Base-by-base conservation (phyloP, 2,329 filamentous ascomycete species). In the Phialocephala subalpina region DNA sequence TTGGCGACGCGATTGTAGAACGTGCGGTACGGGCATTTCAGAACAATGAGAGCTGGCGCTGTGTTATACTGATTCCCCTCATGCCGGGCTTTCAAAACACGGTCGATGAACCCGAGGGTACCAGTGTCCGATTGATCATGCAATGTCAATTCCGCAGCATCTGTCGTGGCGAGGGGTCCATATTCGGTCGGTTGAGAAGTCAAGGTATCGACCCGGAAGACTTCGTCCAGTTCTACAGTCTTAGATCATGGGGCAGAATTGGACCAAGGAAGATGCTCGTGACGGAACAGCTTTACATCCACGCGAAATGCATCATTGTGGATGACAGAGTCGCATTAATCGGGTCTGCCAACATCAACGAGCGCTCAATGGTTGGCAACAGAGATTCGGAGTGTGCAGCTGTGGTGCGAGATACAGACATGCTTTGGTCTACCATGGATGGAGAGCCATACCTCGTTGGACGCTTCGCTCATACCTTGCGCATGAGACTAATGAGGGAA, bases 61-160 rank as follows among this genome's bases (percentile, higher is more conserved):
- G 92, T 45, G 90, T 94, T 67, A 91, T 98, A 69, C 80, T 98
- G 68, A 97, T 99, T 66, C 96, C 96, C 1, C 84, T 99, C 36
- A 97, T 99, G 89, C 96, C 96, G n/a, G 96, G 96, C 1, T 99
- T 98, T 80, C 94, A 98, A 79, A 97, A 97, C 75, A 97, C 94
- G 0, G 95, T 99, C 22, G 94, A 97, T 72, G 90, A 93, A 70
- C 92, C 96, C 73, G 95, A 97, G 72, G 96, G 96, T 47, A 97
- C 93, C 40, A 97, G 94, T 79, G 92, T 99, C 49, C 90, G 96
- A 63, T 82, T 98, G 68, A 99, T 98, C 77, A 93, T 99, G 87
- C 94, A 97, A 79, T 97, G 94, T 76, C 96, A 99, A 79, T 98
- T 94, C 79, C 90, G 93, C 71, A 97, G 94, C 78, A 98, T 99